Conservation (phyloP, 257 asterid species). For the Echites panduratus region DNA sequence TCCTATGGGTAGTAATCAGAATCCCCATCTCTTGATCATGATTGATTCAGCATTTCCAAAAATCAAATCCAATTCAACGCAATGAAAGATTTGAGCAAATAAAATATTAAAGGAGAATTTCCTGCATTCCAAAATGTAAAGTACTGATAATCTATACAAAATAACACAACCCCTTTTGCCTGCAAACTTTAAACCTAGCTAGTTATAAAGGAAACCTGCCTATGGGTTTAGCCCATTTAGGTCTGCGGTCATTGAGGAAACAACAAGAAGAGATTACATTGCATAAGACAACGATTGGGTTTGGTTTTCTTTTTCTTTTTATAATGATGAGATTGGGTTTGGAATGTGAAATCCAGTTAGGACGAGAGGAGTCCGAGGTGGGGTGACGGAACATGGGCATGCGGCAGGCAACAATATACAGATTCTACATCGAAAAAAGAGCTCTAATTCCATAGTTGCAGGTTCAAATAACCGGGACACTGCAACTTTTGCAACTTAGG, state of each 20-base stretch:
- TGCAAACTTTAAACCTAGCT: background rate
- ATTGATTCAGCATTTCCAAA: slow-evolving; percentile 20
- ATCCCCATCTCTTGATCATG: slow-evolving; percentile 16
- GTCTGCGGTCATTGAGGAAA: background rate
- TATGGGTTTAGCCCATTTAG: background rate
- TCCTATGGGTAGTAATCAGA: slow-evolving; percentile 6
- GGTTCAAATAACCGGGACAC: background rate
- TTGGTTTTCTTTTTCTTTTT: background rate
- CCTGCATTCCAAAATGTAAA: background rate
- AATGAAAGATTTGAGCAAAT: slow-evolving; percentile 5
- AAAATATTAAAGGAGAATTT: background rate
- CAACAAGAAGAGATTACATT: background rate
- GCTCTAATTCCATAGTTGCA: background rate
- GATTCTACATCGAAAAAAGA: background rate
- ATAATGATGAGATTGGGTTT: background rate
- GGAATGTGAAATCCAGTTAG: slow-evolving; percentile 2
- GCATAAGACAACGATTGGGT: background rate
- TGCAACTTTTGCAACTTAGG: too few species aligned
- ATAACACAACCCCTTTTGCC: background rate
- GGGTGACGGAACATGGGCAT: background rate
- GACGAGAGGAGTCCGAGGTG: background rate
- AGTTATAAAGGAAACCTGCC: background rate
- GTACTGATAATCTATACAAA: background rate
- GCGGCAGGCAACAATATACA: too few species aligned
- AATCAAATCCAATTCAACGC: slow-evolving; percentile 23